These are phyloP conservation scores for Telfairia occidentalis DNA, from an alignment of 331 rosid species.

Conservation along the genomic window DNA sequence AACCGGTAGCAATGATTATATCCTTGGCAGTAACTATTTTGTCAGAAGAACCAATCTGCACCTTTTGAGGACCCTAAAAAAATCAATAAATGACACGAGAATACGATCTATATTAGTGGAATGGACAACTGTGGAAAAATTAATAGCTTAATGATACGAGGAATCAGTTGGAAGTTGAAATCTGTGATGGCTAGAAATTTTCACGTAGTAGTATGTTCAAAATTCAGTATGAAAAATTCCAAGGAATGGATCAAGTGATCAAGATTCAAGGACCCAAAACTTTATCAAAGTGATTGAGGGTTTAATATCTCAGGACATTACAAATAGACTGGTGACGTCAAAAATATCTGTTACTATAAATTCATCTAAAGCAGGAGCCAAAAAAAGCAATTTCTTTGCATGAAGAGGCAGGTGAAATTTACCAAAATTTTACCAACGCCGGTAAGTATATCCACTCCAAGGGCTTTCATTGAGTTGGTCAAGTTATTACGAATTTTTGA, in stretches of 20 bases:
- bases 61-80: conserved; percentile 80
- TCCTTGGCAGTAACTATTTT: conserved; percentile 67
- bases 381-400: neutral
- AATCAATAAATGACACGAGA: conserved; percentile 13
- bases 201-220: neutral
- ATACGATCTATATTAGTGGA: conserved; percentile 18
- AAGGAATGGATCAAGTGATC: neutral
- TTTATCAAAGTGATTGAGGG: neutral
- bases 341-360: neutral
- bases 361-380: neutral
- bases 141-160: neutral
- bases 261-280: neutral
- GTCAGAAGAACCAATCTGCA: conserved; percentile 69
- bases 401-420: conserved; percentile 14
- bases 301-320: neutral
- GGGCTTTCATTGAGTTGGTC: conserved; percentile 82
- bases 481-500: conserved; percentile 71
- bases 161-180: neutral
- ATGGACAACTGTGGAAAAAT: neutral
- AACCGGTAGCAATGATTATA: conserved; percentile 91
- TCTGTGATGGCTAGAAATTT: neutral
- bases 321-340: neutral
- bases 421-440: conserved; percentile 87
- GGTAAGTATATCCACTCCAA: conserved; percentile 88
- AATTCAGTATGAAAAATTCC: neutral